Evolutionary conservation across 768 basidiomycete genomes (phyloP).

Genomic region (Chalciporus piperatus): DNA sequence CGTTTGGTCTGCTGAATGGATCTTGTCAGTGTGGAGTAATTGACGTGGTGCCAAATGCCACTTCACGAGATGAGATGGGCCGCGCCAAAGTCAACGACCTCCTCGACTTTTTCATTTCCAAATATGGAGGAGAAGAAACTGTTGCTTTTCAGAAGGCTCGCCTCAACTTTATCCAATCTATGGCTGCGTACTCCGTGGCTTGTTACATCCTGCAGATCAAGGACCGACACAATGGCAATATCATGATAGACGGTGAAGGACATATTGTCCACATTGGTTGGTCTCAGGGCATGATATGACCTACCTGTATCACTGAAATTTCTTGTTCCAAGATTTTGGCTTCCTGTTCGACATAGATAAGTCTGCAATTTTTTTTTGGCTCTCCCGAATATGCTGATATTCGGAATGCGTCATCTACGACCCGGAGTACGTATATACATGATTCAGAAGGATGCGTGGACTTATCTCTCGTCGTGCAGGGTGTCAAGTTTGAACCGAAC

Average conservation of each 20-base stretch:
- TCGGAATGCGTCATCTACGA: conserved; percentile 35
- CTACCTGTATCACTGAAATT: conserved; percentile 6
- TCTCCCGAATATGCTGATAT: conserved; percentile 26
- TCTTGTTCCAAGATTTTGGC: conserved; percentile 70
- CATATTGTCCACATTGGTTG: conserved; percentile 94
- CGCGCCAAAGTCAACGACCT: conserved; percentile 97
- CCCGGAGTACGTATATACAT: conserved; percentile 51
- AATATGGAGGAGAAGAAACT: conserved; percentile 89
- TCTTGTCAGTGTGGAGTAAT: conserved; percentile 88
- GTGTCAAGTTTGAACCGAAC: conserved; percentile 97
- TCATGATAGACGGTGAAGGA: conserved; percentile 98
- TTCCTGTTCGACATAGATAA: conserved; percentile 98
- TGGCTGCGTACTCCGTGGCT: conserved; percentile 98
- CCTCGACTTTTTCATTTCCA: conserved; percentile 88
- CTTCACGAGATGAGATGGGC: conserved; percentile 99
- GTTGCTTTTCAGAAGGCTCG: conserved; percentile 89
- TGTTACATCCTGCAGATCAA: conserved; percentile 99
- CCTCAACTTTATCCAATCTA: conserved; percentile 95
- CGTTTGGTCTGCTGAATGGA: neutral
- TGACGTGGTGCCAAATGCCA: conserved; percentile 96
- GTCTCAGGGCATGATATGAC: conserved; percentile 22
- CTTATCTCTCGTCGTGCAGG: conserved; percentile 44
- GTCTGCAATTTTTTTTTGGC: conserved; percentile 37
- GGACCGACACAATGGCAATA: conserved; percentile 98
- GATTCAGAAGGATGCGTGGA: neutral